phyloP scores from a whole-genome alignment of 1,284 basidiomycete species.

The Ganoderma resinaceum region DNA sequence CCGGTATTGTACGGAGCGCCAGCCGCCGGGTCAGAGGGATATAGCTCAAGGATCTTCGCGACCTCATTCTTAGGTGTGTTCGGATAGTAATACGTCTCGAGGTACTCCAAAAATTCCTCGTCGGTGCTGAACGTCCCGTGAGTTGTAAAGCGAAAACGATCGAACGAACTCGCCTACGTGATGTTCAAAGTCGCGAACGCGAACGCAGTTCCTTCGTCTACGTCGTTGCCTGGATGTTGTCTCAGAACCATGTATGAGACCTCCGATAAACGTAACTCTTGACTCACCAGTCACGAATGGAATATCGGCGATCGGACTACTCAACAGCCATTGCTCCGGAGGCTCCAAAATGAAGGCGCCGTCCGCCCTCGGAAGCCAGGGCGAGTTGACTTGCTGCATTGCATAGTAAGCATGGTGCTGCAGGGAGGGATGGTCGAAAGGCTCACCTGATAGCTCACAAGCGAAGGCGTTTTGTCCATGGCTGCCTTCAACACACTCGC shows the following conservation, averaged over 20 bases:
- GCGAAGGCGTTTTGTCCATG: constrained; percentile 39
- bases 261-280: neutral
- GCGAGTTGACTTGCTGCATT: constrained; percentile 18
- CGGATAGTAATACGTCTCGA: constrained; percentile 21
- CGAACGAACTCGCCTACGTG: constrained; percentile 21
- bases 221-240: constrained; percentile 33
- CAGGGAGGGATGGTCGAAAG: neutral
- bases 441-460: constrained; percentile 37
- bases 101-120: constrained; percentile 24
- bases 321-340: constrained; percentile 15
- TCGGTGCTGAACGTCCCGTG: constrained; percentile 24
- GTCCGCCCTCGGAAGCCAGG: constrained; percentile 48
- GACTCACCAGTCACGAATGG: constrained; percentile 36
- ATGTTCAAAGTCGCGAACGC: constrained; percentile 33
- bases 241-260: neutral
- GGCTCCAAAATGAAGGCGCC: constrained; percentile 43
- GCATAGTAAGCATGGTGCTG: too few relatives aligned
- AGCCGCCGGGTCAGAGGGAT: constrained; percentile 46
- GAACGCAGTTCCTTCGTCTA: constrained; percentile 45
- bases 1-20: constrained; percentile 62
- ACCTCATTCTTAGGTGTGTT: constrained; percentile 11
- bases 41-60: constrained; percentile 32
- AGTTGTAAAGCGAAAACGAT: neutral
- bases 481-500: constrained; percentile 40
- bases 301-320: constrained; percentile 32